These are phyloP conservation scores for Oxytropis ochrocephala DNA, from an alignment of 306 rosid genomes.

Conservation along the genomic window DNA sequence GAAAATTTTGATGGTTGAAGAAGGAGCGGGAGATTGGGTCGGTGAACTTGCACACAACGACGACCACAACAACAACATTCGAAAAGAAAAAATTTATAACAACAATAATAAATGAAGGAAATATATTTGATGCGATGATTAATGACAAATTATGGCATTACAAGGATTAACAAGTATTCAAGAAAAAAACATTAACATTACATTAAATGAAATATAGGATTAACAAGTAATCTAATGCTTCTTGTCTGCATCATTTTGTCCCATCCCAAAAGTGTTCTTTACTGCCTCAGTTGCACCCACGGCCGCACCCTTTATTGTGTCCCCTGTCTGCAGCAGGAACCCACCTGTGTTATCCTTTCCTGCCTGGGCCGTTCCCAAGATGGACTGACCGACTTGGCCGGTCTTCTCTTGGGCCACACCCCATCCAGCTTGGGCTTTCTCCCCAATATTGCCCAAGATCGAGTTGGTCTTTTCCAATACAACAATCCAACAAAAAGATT, in stretches of 20 bases:
- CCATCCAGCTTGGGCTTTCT: slow-evolving; percentile 29
- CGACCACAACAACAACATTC: no score
- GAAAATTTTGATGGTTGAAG: no score
- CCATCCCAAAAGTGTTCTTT: slow-evolving; percentile 61
- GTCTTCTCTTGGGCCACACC: slow-evolving; percentile 5
- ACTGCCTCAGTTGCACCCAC: slow-evolving; percentile 40
- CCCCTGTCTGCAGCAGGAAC: slow-evolving; percentile 49
- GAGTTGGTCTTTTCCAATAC: slow-evolving; percentile 38
- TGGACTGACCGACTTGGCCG: slow-evolving; percentile 22
- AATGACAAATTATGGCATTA: no score
- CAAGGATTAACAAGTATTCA: no score
- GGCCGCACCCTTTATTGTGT: slow-evolving; percentile 45
- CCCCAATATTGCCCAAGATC: slow-evolving; percentile 28
- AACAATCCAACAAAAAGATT: not conserved
- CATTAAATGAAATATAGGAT: no score
- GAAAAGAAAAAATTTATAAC: no score
- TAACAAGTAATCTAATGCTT: no score
- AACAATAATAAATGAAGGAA: no score
- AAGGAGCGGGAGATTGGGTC: no score
- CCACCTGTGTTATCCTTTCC: slow-evolving; percentile 35
- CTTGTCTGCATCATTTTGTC: not conserved
- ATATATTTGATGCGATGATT: no score
- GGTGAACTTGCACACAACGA: no score
- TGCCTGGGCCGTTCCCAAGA: slow-evolving; percentile 22
- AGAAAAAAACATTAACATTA: no score